Base-by-base conservation (phyloP, 2,329 filamentous ascomycete species). In the Ophiostoma sp. region DNA sequence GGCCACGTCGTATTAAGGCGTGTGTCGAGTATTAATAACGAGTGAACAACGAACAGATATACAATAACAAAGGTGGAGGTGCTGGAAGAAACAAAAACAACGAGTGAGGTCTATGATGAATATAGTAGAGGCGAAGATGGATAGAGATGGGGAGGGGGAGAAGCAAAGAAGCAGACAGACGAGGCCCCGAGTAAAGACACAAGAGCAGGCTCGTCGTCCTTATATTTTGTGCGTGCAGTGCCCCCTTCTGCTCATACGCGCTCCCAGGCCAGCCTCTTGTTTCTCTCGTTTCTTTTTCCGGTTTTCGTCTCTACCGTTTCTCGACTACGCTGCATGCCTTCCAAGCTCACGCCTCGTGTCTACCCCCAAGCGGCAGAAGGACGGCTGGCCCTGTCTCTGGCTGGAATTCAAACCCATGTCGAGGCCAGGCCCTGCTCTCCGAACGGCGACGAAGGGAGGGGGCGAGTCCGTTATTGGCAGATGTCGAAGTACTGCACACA, bases 381-480 rank as follows among this genome's bases (percentile, higher is more conserved):
- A 63, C 60, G 60, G 9, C 55, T 63, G 60, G 27, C 40, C 60
- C 38, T 63, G 60, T 63, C 60, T 63, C 60, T 63, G 38, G n/a
- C 60, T 63, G 60, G 60, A 41, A 63, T 63, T 18, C 60, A 63
- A 42, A 18, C 60, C 60, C 60, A 63, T 42, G 60, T 62, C 58
- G 11, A 62, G 58, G 58, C 58, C 18, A 55, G 27, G 49, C 11
- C 8, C 49, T 11, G 49, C 16, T 55, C 52, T 27, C 18, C 27
- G 38, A 36, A 63, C 40, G 27, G n/a, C 8, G 38, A 4, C 40
- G 14, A 42, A 63, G 60, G 60, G 55, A 60, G 38, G 60, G 16
- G 38, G 58, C 55, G 36, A 36, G 49, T 36, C n/a, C 27, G 18
- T 18, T 18, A 55, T 55, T 55, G 49, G 45, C 18, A 42, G 60